Percentiles rank a stretch among this genome's conserved stretches.
Evolutionary conservation across 176 grass and related monocot genomes (phyloP).

Genomic region (Pontederia crassipes): DNA sequence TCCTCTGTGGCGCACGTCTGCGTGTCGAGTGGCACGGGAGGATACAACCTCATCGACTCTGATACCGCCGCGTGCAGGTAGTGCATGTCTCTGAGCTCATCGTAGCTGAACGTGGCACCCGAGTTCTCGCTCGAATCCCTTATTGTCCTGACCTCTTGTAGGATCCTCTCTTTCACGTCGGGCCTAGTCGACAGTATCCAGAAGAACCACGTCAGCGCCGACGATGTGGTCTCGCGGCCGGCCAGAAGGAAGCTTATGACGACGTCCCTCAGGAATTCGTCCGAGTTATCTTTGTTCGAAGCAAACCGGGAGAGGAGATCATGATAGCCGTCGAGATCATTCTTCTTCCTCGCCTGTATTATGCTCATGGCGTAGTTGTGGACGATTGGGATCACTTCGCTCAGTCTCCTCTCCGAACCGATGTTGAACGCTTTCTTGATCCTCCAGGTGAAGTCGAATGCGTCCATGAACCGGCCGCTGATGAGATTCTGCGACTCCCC

Average conservation of each 20-base stretch:
- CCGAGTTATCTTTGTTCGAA: slow-evolving; percentile 2
- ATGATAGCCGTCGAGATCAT: slow-evolving; percentile 10
- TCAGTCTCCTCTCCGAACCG: slow-evolving; percentile 24
- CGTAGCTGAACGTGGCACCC: slow-evolving; percentile 9
- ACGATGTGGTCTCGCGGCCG: slow-evolving; percentile 34
- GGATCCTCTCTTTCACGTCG: not conserved
- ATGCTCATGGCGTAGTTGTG: slow-evolving; percentile 34
- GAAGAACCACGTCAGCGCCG: slow-evolving; percentile 50
- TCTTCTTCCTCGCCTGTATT: slow-evolving; percentile 21
- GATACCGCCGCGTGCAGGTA: slow-evolving; percentile 32
- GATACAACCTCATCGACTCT: slow-evolving; percentile 39
- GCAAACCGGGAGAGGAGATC: slow-evolving; percentile 32
- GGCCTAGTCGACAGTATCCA: slow-evolving; percentile 20
- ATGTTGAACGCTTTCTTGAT: slow-evolving; percentile 44
- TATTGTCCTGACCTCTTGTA: not conserved
- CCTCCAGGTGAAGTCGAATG: slow-evolving; percentile 19
- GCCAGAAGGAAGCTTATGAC: slow-evolving; percentile 36
- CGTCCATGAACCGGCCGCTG: slow-evolving; percentile 20
- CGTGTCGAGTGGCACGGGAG: slow-evolving; percentile 29
- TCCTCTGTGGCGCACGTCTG: slow-evolving; percentile 38
- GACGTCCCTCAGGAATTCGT: slow-evolving; percentile 25
- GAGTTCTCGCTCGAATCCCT: not conserved
- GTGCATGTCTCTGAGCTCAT: slow-evolving; percentile 30
- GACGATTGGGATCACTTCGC: slow-evolving; percentile 21
- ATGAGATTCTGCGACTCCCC: slow-evolving; percentile 33